Evolutionary conservation across 2,329 filamentous ascomycete species (phyloP), one percentile per base, ranked within the genome.

Genomic region (Colletotrichum kahawae): DNA sequence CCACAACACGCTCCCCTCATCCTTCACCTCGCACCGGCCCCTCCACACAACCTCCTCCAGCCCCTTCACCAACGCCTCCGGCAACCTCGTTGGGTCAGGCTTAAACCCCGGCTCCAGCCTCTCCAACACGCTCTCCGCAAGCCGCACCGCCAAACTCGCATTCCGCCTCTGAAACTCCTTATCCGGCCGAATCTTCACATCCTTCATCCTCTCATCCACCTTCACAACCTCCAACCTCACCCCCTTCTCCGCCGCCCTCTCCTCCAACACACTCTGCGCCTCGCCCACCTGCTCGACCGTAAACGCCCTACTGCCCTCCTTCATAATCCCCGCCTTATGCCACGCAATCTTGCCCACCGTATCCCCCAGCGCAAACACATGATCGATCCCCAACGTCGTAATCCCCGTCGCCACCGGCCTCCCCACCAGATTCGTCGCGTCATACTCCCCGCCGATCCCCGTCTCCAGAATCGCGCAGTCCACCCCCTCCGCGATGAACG

Each of bases 251-350:
- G 80, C 81, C 0, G 93, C 91, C 78, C 93, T 89, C 66, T 86
- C 84, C 77, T 88, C 84, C 73, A 96, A 80, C 12, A 95, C 92
- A 8, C 85, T 82, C 79, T 84, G 83, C 2, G 86, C 85, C 0
- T 81, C 88, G 59, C 80, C 80, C 14, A 57, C 29, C 62, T 81
- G 78, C 12, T 81, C 80, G 1, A 80, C 77, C 9, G 85, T 81
- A 10, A 87, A 86, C 0, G 81, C 85, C 51, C 75, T 79, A 0
- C 84, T 89, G 0, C 90, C 91, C 1, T 84, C 67, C 83, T 97
- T 98, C 82, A 97, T 93, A 59, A 98, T 94, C 1, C 96, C 96
- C 8, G 93, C 93, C 83, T 98, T 98, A 82, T 98, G 95, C 96
- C 95, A 98, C 4, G 95, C 84, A 77, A 98, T 98, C 80, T 95